Evolutionary conservation across 2,329 filamentous ascomycete genomes (phyloP), one percentile per base, ranked within the genome.

Genomic region (Botryotinia calthae): DNA sequence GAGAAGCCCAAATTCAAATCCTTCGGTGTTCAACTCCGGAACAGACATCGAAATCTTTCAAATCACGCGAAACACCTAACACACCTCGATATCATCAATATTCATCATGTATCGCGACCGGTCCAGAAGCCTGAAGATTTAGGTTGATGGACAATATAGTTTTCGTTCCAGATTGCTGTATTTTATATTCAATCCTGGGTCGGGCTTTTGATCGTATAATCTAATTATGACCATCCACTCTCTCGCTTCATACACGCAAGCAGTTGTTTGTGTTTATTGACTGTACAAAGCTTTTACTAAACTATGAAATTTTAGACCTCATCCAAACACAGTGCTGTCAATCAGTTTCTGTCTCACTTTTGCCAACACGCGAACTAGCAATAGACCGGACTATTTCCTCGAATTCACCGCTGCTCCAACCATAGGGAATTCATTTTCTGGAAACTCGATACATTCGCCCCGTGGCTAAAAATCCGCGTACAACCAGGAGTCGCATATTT

Each of bases 341-440:
- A 67, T 42, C 64, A 28, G 48, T 40, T 28, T 22, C 34, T 28
- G 64, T 67, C 64, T 48, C 64, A 67, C 48, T 42, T 54, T 66
- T 42, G 25, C 48, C 48, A 56, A 28, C 64, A 34, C 25, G 34
- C 34, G 9, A 40, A 54, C 9, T 40, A 67, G 34, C 46, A 67
- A 67, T 22, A 22, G 22, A 42, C 40, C 51, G 25, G 34, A n/a
- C 18, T 25, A 56, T 18, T 42, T n/a, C 28, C 25, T 28, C 34
- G 34, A 67, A 54, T 67, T 67, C 34, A 42, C 34, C 51, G 46
- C 25, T 54, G 31, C 31, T 46, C 34, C 28, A 18, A 7, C 34
- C 25, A 54, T 28, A 42, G 9, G 18, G 16, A 4, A 67, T 54
- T 6, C 20, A 7, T 25, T 25, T 4, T 34, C 9, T 54, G 34